These are phyloP conservation scores for Neonectria neomacrospora DNA, from an alignment of 2,329 filamentous ascomycete genomes.

Conservation along the genomic window DNA sequence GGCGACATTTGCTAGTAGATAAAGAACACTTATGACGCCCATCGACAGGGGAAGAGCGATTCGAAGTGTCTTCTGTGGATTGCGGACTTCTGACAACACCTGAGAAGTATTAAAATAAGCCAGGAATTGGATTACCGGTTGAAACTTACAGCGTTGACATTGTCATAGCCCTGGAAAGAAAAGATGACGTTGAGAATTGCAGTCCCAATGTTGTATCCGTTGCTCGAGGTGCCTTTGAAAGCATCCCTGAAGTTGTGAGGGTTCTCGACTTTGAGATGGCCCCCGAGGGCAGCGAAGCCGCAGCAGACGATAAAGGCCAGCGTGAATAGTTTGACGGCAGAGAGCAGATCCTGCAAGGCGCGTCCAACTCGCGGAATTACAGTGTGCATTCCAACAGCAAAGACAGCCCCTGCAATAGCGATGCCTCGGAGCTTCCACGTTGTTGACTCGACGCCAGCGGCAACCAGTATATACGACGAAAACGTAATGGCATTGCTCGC, in stretches of 20 bases:
- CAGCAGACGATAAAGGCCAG: conserved; percentile 29
- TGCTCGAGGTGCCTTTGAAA: conserved; percentile 21
- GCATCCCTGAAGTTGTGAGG: conserved; percentile 25
- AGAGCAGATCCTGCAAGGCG: conserved; percentile 19
- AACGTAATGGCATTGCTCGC: conserved; percentile 27
- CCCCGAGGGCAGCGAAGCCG: conserved; percentile 26
- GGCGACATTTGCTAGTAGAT: conserved; percentile 26
- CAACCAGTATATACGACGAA: conserved; percentile 21
- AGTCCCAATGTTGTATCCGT: conserved; percentile 26
- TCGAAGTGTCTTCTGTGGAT: conserved; percentile 23
- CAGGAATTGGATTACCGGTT: background rate
- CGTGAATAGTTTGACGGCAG: conserved; percentile 26
- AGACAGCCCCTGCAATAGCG: conserved; percentile 16
- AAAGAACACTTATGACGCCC: conserved; percentile 17
- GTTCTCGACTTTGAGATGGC: conserved; percentile 25
- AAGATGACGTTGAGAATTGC: conserved; percentile 28
- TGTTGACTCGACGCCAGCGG: conserved; percentile 20
- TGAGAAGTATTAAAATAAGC: background rate
- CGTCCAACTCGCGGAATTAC: conserved; percentile 10
- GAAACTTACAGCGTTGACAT: conserved; percentile 24
- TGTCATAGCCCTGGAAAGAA: conserved; percentile 27
- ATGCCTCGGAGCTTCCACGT: conserved; percentile 25
- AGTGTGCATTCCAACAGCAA: conserved; percentile 19
- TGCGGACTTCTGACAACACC: conserved; percentile 27
- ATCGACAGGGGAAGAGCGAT: conserved; percentile 22